phyloP scores from a whole-genome alignment of 2,329 filamentous ascomycete species.

The Colletotrichum tanaceti region DNA sequence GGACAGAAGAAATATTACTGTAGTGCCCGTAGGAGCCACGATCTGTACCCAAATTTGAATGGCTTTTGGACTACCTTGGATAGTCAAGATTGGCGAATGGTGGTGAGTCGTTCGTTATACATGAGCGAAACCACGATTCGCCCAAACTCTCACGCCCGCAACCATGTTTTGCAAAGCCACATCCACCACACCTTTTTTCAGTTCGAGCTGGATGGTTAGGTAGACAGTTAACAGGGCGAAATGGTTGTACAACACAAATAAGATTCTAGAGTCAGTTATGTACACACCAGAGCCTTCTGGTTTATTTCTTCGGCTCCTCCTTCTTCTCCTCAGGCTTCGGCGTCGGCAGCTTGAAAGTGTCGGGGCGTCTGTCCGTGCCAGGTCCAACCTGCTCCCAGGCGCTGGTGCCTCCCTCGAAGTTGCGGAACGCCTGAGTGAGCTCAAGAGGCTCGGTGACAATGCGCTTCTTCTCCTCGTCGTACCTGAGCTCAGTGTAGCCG shows the following conservation, averaged over 20 bases:
- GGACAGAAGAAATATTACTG: not conserved
- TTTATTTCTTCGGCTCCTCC: conserved; percentile 92
- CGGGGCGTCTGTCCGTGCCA: conserved; percentile 83
- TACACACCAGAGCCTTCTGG: conserved; percentile 37
- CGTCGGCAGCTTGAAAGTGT: conserved; percentile 92
- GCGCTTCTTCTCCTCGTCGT: conserved; percentile 99
- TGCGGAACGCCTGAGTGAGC: conserved; percentile 97
- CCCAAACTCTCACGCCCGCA: not conserved
- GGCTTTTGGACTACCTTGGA: not conserved
- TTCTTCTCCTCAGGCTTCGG: conserved; percentile 94
- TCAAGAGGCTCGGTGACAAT: conserved; percentile 98
- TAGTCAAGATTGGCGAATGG: not conserved
- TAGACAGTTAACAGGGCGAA: conserved; percentile 19
- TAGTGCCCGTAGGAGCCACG: not conserved
- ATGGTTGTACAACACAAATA: conserved; percentile 40
- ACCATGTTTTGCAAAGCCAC: not conserved
- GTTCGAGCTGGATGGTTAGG: not conserved
- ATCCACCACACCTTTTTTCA: not conserved
- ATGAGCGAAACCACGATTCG: not conserved
- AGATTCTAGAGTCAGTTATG: conserved; percentile 42
- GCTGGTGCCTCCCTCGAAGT: conserved; percentile 91
- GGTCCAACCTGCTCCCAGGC: conserved; percentile 74
- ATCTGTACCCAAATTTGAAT: not conserved
- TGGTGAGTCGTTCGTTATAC: not conserved
- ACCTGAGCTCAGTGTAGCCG: conserved; percentile 97